phyloP scores from a whole-genome alignment of 805 yeast species.

The Grigorovia transvaalensis region DNA sequence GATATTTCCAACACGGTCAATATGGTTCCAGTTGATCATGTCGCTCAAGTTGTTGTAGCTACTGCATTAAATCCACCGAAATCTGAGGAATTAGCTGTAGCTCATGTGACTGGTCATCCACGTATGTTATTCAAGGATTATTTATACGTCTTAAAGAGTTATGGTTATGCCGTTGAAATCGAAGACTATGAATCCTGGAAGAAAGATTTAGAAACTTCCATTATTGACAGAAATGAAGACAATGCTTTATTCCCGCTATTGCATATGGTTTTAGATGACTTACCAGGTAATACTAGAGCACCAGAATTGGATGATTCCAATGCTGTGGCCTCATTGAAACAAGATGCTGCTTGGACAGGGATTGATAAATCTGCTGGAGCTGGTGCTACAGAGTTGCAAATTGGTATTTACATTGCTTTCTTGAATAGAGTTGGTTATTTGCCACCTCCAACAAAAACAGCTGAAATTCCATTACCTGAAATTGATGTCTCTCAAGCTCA shows the following conservation, averaged over 20 bases:
- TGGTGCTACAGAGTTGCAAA: conserved; percentile 58
- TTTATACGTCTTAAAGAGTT: conserved; percentile 50
- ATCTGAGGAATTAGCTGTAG: conserved; percentile 48
- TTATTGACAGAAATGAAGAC: conserved; percentile 62
- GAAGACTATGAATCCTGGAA: conserved; percentile 76
- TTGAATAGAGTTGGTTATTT: conserved; percentile 72
- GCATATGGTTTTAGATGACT: conserved; percentile 87
- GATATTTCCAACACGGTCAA: conserved; percentile 80
- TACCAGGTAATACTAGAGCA: conserved; percentile 86
- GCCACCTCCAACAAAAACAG: conserved; percentile 44
- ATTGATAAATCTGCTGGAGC: conserved; percentile 57
- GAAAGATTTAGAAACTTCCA: conserved; percentile 59
- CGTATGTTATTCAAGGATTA: conserved; percentile 72
- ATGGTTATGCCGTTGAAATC: conserved; percentile 60
- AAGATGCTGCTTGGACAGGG: conserved; percentile 55
- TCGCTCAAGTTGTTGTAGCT: conserved; percentile 82
- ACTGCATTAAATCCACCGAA: conserved; percentile 69
- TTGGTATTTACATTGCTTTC: conserved; percentile 74
- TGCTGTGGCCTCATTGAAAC: conserved; percentile 56
- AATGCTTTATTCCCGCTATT: conserved; percentile 86
- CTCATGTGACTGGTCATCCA: conserved; percentile 97
- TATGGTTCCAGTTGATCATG: conserved; percentile 98
- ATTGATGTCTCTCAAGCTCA: conserved; percentile 48
- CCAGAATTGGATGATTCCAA: conserved; percentile 89
- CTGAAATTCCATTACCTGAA: conserved; percentile 42